Evolutionary conservation across 768 basidiomycete species (phyloP), one percentile per base, ranked within the genome.

Genomic region (Boletellus emodensis): DNA sequence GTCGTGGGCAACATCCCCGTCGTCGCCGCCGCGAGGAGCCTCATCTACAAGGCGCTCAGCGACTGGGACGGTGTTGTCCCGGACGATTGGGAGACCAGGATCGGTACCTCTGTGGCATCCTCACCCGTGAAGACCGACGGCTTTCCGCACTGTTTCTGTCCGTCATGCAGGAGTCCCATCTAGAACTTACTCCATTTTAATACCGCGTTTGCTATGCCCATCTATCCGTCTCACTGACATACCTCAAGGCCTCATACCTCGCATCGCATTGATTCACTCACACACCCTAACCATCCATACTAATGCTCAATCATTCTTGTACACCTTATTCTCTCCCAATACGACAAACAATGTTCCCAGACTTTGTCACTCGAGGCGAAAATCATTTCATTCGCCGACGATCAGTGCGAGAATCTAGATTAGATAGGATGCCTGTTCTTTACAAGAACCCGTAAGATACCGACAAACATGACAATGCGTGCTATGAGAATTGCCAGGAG

Each of bases 1-100:
- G 55, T 83, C 0, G 71, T 74, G 1, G 83, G 83, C 2, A 84
- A 84, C 52, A 61, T 81, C 0, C 53, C 64, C 1, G 59, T 72
- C 20, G 81, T 84, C 3, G 61, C 72, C 7, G 58, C 64, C 0
- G 80, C 83, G 1, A 68, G 83, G 40, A 62, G 68, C 30, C 51
- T 80, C n/a, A 75, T 83, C 18, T 75, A 75, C 53, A 57, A 48
- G 1, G 60, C 63, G 2, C 55, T 81, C n/a, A 55, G 47, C 8
- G 7, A 30, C 30, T 63, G 57, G 0, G 55, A 48, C 35, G 57
- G 48, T 4, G 10, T 26, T 43, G 51, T 76, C 10, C 69, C 74
- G 3, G 71, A 72, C 2, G 62, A 72, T 15, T 81, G 81, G 82
- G 58, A 74, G 46, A 57, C 62, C 0, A 43, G 26, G 9, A 52